These are phyloP conservation scores for Lachnellula arida DNA, from an alignment of 2,329 filamentous ascomycete species.

Conservation along the genomic window DNA sequence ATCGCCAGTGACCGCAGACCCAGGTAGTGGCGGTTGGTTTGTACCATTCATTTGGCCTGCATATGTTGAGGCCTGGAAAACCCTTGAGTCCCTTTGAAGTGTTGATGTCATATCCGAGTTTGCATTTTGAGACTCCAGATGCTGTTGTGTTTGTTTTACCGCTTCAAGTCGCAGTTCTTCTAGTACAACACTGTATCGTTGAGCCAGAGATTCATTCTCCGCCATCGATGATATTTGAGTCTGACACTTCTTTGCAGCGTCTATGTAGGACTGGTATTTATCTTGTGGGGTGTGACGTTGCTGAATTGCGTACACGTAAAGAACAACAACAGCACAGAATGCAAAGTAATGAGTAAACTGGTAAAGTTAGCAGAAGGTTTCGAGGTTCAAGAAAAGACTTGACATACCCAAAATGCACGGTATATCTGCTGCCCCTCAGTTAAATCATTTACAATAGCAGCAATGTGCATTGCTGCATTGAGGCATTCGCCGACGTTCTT, in stretches of 20 bases:
- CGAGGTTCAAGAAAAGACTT: background rate
- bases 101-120: background rate
- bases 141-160: constrained; percentile 10
- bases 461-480: constrained; percentile 37
- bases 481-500: constrained; percentile 33
- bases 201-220: constrained; percentile 35
- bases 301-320: constrained; percentile 43
- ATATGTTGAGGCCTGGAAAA: background rate
- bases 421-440: constrained; percentile 35
- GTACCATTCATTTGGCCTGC: background rate
- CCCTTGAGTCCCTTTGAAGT: background rate
- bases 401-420: constrained; percentile 38
- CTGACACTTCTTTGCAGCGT: constrained; percentile 38
- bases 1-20: background rate
- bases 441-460: constrained; percentile 37
- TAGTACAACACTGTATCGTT: constrained; percentile 40
- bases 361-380: background rate
- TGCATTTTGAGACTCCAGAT: background rate
- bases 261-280: constrained; percentile 31
- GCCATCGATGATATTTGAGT: constrained; percentile 36
- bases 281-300: constrained; percentile 27
- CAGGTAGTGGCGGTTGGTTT: background rate
- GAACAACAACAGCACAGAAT: constrained; percentile 41
- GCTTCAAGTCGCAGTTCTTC: constrained; percentile 34
- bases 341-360: constrained; percentile 40